Percentiles rank a stretch among this genome's conserved stretches.
phyloP scores from a whole-genome alignment of 345 rosid species.

The Arabidopsis suecica region DNA sequence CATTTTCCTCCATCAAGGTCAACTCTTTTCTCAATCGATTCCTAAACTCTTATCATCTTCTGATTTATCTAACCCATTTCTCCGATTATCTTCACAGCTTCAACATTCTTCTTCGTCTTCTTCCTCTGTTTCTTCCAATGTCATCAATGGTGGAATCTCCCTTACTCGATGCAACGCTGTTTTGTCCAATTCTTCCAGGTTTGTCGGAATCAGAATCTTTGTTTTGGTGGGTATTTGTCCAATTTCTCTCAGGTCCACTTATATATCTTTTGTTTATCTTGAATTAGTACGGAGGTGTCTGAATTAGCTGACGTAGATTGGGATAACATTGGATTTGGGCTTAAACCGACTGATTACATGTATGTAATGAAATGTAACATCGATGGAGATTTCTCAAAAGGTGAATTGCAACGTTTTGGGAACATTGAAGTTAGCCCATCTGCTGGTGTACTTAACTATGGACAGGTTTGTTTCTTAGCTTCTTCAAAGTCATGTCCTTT shows the following conservation, averaged over 20 bases:
- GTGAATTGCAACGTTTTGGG: conserved; percentile 78
- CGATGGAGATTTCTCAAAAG: conserved; percentile 66
- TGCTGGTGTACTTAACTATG: conserved; percentile 90
- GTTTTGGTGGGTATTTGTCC: neutral
- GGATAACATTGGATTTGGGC: conserved; percentile 84
- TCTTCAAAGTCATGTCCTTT: neutral
- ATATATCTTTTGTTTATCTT: neutral
- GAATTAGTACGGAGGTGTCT: conserved; percentile 46
- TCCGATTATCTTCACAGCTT: conserved; percentile 43
- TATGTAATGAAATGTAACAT: conserved; percentile 67
- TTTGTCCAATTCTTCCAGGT: conserved; percentile 40
- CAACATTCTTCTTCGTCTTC: conserved; percentile 45
- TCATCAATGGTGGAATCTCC: conserved; percentile 43
- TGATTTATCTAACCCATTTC: neutral
- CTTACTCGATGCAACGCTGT: conserved; percentile 46
- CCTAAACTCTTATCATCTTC: neutral
- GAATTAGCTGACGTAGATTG: conserved; percentile 79
- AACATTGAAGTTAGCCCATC: conserved; percentile 90
- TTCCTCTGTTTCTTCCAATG: conserved; percentile 16
- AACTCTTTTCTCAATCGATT: conserved; percentile 13
- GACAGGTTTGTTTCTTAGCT: conserved; percentile 62
- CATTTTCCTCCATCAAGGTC: conserved; percentile 53
- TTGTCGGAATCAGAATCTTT: neutral
- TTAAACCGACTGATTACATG: conserved; percentile 84
- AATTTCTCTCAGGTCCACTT: neutral